These are phyloP conservation scores for Pyronema domesticum DNA, from an alignment of 495 filamentous ascomycete genomes.

Conservation along the genomic window DNA sequence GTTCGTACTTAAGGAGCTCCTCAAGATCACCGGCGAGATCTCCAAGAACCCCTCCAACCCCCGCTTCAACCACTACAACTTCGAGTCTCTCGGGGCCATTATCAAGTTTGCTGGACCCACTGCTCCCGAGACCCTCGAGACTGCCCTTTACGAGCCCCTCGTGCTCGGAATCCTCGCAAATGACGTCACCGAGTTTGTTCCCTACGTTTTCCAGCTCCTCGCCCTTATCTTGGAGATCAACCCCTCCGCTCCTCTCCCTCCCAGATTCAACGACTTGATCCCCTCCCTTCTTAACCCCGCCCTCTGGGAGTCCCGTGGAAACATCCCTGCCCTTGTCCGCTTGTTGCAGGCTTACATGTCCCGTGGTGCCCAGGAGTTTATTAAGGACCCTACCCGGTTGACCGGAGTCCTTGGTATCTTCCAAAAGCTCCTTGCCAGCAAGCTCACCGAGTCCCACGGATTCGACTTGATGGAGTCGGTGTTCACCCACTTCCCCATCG, in stretches of 20 bases:
- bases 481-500: constrained; percentile 49
- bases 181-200: constrained; percentile 82
- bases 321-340: constrained; percentile 74
- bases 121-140: constrained; percentile 56
- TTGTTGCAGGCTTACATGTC: constrained; percentile 70
- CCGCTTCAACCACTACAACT: constrained; percentile 95
- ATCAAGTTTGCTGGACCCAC: constrained; percentile 58
- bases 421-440: constrained; percentile 57
- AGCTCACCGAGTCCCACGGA: constrained; percentile 60
- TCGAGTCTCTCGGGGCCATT: constrained; percentile 89
- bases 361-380: constrained; percentile 51
- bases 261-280: constrained; percentile 59
- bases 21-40: constrained; percentile 75
- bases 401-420: constrained; percentile 77
- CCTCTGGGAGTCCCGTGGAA: constrained; percentile 80
- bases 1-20: constrained; percentile 53
- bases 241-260: constrained; percentile 50
- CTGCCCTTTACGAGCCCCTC: constrained; percentile 60
- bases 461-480: constrained; percentile 81
- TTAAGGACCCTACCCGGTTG: constrained; percentile 49
- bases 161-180: constrained; percentile 48
- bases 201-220: constrained; percentile 92
- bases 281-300: constrained; percentile 52
- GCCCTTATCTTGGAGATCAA: constrained; percentile 73
- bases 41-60: constrained; percentile 90